Conservation (phyloP, 2,329 filamentous ascomycete species). For the Fusarium duplospermum region DNA sequence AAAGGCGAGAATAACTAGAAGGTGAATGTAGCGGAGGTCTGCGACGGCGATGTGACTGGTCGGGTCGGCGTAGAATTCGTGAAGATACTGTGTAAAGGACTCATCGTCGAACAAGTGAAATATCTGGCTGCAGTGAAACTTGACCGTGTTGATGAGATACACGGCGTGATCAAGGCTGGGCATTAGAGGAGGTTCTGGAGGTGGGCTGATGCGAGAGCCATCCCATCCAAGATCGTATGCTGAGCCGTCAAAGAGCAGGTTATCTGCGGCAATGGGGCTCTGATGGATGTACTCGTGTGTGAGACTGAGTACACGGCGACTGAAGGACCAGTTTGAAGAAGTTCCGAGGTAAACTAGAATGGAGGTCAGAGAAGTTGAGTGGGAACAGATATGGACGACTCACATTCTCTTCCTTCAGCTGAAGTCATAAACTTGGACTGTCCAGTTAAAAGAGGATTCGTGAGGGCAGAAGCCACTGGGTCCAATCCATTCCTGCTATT, state of each 20-base stretch:
- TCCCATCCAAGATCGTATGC: constrained; percentile 66
- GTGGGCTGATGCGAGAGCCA: constrained; percentile 47
- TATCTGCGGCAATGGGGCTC: constrained; percentile 55
- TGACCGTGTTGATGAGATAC: constrained; percentile 65
- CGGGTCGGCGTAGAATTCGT: constrained; percentile 45
- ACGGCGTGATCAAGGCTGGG: constrained; percentile 66
- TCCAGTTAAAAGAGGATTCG: constrained; percentile 55
- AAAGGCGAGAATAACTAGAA: constrained; percentile 64
- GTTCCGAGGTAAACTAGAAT: constrained; percentile 62
- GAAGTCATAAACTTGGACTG: constrained; percentile 56
- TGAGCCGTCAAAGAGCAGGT: constrained; percentile 62
- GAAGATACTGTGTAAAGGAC: constrained; percentile 56
- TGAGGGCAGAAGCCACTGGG: constrained; percentile 49
- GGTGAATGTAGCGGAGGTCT: constrained; percentile 64
- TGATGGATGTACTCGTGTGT: constrained; percentile 60
- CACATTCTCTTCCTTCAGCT: constrained; percentile 56
- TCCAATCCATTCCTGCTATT: constrained; percentile 40
- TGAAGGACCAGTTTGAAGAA: constrained; percentile 68
- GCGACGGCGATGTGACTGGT: constrained; percentile 24
- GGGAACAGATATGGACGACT: constrained; percentile 26
- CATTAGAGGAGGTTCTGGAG: constrained; percentile 44
- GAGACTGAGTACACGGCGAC: constrained; percentile 60
- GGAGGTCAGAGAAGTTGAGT: background rate
- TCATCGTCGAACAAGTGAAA: constrained; percentile 67
- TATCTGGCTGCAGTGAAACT: constrained; percentile 66